Evolutionary conservation across 2,329 filamentous ascomycete genomes (phyloP).

Genomic region (Dissoconium aciculare): DNA sequence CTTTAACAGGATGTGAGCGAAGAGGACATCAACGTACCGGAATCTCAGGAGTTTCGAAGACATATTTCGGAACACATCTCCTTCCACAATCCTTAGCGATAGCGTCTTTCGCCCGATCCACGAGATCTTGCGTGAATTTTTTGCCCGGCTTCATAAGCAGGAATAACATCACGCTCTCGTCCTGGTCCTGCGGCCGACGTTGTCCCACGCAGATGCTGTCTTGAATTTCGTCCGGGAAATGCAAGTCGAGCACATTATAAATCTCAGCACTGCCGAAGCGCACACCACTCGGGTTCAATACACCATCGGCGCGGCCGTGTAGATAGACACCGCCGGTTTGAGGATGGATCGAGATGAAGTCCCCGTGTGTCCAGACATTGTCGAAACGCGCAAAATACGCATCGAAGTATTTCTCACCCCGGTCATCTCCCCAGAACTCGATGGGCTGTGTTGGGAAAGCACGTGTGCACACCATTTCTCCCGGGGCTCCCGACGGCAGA

Average conservation of each 20-base stretch:
- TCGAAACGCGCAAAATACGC: constrained; percentile 35
- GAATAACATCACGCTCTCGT: constrained; percentile 47
- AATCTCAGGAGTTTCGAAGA: constrained; percentile 70
- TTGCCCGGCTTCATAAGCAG: constrained; percentile 45
- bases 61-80: constrained; percentile 60
- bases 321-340: constrained; percentile 50
- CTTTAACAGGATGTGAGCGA: background rate
- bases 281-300: constrained; percentile 65
- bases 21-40: constrained; percentile 41
- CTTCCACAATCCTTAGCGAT: constrained; percentile 54
- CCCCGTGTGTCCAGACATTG: constrained; percentile 67
- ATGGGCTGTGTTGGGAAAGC: constrained; percentile 63
- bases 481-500: constrained; percentile 49
- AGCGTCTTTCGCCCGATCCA: constrained; percentile 44
- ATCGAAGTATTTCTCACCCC: constrained; percentile 29
- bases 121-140: constrained; percentile 40
- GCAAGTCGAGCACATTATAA: constrained; percentile 55
- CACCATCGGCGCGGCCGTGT: constrained; percentile 59
- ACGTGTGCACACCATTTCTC: constrained; percentile 54
- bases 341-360: constrained; percentile 60
- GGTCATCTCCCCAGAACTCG: constrained; percentile 32
- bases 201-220: constrained; percentile 75
- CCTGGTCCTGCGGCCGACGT: constrained; percentile 43
- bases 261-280: constrained; percentile 70
- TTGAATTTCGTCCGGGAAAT: constrained; percentile 46